Conservation (phyloP, 2,329 filamentous ascomycete species). For the Sclerotinia subarctica region DNA sequence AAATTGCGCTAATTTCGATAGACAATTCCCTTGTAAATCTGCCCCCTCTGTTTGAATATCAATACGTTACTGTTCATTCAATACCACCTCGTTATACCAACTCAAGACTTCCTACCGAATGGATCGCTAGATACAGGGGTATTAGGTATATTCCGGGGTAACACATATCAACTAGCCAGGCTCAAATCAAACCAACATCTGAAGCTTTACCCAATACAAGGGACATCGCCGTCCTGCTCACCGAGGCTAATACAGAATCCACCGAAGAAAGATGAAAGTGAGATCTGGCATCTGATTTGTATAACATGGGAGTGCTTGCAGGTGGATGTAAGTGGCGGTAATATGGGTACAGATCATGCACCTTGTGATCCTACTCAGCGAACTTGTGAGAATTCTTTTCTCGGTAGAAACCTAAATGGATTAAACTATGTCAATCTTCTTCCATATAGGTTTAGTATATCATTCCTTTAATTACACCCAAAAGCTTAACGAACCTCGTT, state of each 20-base stretch:
- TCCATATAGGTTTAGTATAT: not conserved
- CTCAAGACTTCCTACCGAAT: not conserved
- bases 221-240: not conserved
- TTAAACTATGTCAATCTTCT: not conserved
- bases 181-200: not conserved
- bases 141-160: constrained; percentile 3
- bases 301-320: not conserved
- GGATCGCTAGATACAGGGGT: not conserved
- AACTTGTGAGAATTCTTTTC: not conserved
- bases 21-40: not conserved
- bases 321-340: not conserved
- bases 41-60: not conserved
- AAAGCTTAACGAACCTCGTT: constrained; percentile 5
- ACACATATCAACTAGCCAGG: not conserved
- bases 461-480: constrained; percentile 3
- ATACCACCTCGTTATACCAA: not conserved
- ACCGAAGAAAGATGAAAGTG: not conserved
- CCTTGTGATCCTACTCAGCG: not conserved
- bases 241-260: constrained; percentile 8
- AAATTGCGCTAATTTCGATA: not conserved
- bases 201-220: constrained; percentile 2
- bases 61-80: not conserved
- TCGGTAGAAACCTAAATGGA: not conserved
- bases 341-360: not conserved
- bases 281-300: constrained; percentile 8